Percentiles rank a stretch among this genome's conserved stretches.
Evolutionary conservation across 306 rosid species (phyloP).

Genomic region (Corylus americana): DNA sequence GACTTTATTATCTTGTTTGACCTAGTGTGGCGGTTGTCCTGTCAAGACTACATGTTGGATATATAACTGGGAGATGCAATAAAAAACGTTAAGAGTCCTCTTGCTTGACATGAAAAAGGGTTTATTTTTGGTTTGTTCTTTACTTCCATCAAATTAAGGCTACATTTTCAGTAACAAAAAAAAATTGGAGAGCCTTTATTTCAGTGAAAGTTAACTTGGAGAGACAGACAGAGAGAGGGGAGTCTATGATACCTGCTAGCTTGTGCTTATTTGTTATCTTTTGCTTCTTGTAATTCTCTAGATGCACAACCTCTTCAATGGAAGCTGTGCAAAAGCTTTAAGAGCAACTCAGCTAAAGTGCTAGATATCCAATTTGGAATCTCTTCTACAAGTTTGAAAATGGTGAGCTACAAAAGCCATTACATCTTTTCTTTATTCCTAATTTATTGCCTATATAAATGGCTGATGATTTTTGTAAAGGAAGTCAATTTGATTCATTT

Average conservation of each 20-base stretch:
- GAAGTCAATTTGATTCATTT: background rate
- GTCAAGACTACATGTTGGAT: background rate
- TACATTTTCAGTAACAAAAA: too few relatives aligned
- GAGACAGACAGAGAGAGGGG: too few relatives aligned
- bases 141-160: background rate
- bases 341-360: constrained; percentile 54
- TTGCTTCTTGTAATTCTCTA: constrained; percentile 23
- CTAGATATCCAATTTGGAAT: constrained; percentile 82
- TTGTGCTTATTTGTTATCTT: background rate
- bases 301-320: constrained; percentile 75
- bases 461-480: background rate
- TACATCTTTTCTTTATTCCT: constrained; percentile 3
- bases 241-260: background rate
- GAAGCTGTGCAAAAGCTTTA: constrained; percentile 76
- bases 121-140: background rate
- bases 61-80: background rate
- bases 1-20: background rate
- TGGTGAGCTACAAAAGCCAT: constrained; percentile 52
- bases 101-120: background rate
- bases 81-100: background rate
- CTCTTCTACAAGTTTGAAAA: constrained; percentile 59
- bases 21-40: background rate
- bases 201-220: background rate
- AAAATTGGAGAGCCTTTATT: background rate
- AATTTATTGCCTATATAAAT: constrained; percentile 1